Base-by-base conservation (phyloP, 2,329 filamentous ascomycete species). In the Claviceps sp. region DNA sequence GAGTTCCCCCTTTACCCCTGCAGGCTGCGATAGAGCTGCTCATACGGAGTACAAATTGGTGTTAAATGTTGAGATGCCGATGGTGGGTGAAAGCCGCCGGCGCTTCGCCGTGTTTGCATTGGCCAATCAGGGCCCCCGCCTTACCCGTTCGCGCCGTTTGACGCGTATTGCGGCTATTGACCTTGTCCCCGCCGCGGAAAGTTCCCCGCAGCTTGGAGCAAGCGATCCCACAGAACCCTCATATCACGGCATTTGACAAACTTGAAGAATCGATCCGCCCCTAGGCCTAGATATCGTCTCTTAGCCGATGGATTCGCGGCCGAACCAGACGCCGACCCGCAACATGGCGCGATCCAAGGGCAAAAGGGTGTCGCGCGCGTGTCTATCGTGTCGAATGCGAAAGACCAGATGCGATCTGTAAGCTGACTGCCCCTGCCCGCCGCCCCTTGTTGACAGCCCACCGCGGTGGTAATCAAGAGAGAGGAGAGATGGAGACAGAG, bases 381-480 rank as follows among this genome's bases (percentile, higher is more conserved):
- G 63, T 52, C 50, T 64, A 38, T 61, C 62, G 23, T 65, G 63
- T 53, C 62, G 63, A 36, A 55, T 57, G 48, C 60, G 62, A 50
- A 64, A 64, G 58, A 62, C 62, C 34, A 56, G 59, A 58, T 64
- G 63, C 46, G 61, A 66, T 54, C 55, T 66, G 63, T 65, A 58
- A 60, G 63, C 46, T 38, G 42, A 26, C 9, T 34, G 29, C 9
- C 29, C 29, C 29, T 34, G 29, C 9, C 29, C 9, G 11, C 29
- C 29, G 29, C 29, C 29, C 29, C 29, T 7, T 26, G 22, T 34
- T 13, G 17, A 9, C 13, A 29, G 26, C 20, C 36, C 26, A 9
- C 34, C 36, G 43, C 23, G 22, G 22, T 45, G 43, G n/a, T 23
- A 26, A 29, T n/a, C 43, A 5, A 14, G 22, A 16, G 22, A 16